These are phyloP conservation scores for Clonostachys sp. DNA, from an alignment of 2,329 filamentous ascomycete genomes.

Conservation along the genomic window DNA sequence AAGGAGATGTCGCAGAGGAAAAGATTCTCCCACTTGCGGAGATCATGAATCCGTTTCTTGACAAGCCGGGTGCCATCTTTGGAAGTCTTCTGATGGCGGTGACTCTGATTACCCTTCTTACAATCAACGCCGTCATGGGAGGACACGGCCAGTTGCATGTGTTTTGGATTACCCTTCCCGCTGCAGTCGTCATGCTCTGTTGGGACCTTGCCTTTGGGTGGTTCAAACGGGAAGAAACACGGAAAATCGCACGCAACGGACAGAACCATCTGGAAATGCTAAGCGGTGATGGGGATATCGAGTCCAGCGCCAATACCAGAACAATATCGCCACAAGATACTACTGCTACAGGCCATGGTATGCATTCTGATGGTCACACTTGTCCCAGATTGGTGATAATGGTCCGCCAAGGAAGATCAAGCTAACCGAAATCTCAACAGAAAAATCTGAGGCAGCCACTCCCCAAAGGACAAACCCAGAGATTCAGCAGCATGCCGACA, in stretches of 20 bases:
- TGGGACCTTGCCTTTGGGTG: conserved; percentile 65
- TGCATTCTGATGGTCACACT: too few species aligned
- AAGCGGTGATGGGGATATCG: too few species aligned
- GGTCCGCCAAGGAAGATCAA: too few species aligned
- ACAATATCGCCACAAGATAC: too few species aligned
- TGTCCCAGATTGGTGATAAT: too few species aligned
- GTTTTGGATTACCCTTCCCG: conserved; percentile 66
- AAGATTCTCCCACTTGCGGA: conserved; percentile 59
- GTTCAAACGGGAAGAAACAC: conserved; percentile 56
- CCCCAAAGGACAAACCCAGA: too few species aligned
- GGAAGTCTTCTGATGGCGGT: conserved; percentile 62
- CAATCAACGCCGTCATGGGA: conserved; percentile 57
- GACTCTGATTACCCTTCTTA: conserved; percentile 62
- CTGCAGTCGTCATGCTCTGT: conserved; percentile 62
- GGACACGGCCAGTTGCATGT: conserved; percentile 49
- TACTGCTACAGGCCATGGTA: too few species aligned
- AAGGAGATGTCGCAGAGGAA: conserved; percentile 39
- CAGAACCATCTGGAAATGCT: too few species aligned
- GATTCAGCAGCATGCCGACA: too few species aligned
- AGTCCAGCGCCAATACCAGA: too few species aligned
- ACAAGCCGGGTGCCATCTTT: conserved; percentile 60
- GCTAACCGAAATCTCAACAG: too few species aligned
- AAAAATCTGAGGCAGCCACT: too few species aligned
- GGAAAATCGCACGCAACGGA: conserved; percentile 43
- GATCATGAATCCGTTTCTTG: conserved; percentile 71